Conservation (phyloP, 352 stramenopile species). For the Phytophthora constricta region DNA sequence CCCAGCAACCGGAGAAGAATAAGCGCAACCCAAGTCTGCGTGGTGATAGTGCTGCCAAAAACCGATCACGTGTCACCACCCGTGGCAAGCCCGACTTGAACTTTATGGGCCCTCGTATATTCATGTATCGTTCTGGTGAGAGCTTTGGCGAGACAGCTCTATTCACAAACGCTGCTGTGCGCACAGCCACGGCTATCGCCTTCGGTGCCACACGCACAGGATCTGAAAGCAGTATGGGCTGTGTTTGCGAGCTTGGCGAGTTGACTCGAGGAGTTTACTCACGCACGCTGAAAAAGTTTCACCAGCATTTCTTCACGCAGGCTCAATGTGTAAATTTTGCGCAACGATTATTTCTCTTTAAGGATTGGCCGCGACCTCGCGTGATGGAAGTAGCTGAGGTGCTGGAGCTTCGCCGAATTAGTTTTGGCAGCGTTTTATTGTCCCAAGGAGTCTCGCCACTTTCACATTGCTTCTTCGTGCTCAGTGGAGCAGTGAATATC, state of each 20-base stretch:
- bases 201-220: slow-evolving; percentile 18
- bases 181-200: slow-evolving; percentile 62
- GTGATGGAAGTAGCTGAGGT: slow-evolving; percentile 47
- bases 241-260: slow-evolving; percentile 55
- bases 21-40: slow-evolving; percentile 27
- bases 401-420: slow-evolving; percentile 50
- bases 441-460: slow-evolving; percentile 26
- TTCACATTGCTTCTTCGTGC: slow-evolving; percentile 47
- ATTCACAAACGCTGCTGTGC: slow-evolving; percentile 55
- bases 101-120: slow-evolving; percentile 49
- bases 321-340: slow-evolving; percentile 61
- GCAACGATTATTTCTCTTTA: slow-evolving; percentile 56
- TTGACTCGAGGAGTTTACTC: slow-evolving; percentile 55
- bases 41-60: slow-evolving; percentile 4
- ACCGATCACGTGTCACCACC: background rate
- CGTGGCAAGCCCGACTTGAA: slow-evolving; percentile 27
- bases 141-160: slow-evolving; percentile 63
- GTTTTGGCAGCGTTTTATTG: slow-evolving; percentile 51
- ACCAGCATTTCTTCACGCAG: slow-evolving; percentile 56
- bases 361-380: slow-evolving; percentile 47
- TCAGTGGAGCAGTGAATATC: slow-evolving; percentile 47
- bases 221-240: slow-evolving; percentile 5
- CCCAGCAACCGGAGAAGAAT: slow-evolving; percentile 20
- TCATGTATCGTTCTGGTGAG: slow-evolving; percentile 56
- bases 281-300: slow-evolving; percentile 52